Base-by-base conservation (phyloP, 176 grass and related monocot species). In the Triticum timopheevii region DNA sequence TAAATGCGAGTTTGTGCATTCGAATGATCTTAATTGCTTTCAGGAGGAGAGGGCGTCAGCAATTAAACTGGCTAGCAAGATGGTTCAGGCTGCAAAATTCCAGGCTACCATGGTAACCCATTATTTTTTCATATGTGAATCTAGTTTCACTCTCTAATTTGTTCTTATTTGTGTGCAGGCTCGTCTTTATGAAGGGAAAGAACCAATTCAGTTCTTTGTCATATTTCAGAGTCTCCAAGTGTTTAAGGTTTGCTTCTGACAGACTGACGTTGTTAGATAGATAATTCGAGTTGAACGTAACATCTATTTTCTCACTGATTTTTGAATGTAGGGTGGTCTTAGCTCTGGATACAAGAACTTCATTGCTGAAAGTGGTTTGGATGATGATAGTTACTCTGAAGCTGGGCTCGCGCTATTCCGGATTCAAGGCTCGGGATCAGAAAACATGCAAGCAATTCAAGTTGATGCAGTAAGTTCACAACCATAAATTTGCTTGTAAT, bases 361-460 rank as follows among this genome's bases (percentile, higher is more conserved):
- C 65, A 80, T 99, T 75, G 38, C 66, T 80, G 85, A 93, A 88
- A 99, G 68, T 82, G 80, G 49, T 77, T 76, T 91, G 73, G 61
- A 70, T 6, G 94, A 93, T 88, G 92, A 96, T 36, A 96, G 94
- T 73, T 99, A 99, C 70, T 90, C 89, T 54, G 90, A 94, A 87
- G 88, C 61, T 87, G 92, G 97, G 28, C 31, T 96, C 73, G 97
- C 97, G 36, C 63, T 99, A 49, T 96, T 99, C 65, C 84, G 92
- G 76, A 77, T 99, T 91, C 92, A 99, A 87, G 97, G 94, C 70
- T 94, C 85, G 9, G 94, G 97, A 90, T 63, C 94, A 65, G 94
- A 99, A 40, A 99, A 99, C 79, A 96, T 99, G 97, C 97, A 96
- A 94, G 93, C 92, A 81, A 82, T 99, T 80, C 94, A 99, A 99